A percentile compares a stretch with the other conserved stretches of the same genome.
These are phyloP conservation scores for Phaffia rhodozyma DNA, from an alignment of 1,284 basidiomycete genomes.

Conservation along the genomic window DNA sequence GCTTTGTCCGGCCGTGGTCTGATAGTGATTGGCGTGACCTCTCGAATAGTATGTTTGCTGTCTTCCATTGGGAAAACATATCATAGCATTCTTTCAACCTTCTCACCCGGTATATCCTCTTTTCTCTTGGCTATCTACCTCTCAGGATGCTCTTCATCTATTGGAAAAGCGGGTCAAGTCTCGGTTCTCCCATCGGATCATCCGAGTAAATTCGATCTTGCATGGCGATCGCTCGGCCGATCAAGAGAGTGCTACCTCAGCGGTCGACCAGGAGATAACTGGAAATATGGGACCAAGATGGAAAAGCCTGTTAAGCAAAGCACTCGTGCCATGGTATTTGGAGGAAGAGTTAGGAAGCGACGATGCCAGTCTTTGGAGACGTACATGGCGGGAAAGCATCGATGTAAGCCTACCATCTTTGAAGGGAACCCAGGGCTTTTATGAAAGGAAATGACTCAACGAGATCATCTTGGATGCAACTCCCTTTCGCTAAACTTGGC, in stretches of 20 bases:
- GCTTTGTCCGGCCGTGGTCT: constrained; percentile 45
- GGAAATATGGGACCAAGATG: too few relatives aligned
- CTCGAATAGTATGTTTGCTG: constrained; percentile 45
- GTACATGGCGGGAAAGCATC: too few relatives aligned
- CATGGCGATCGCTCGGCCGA: constrained; percentile 31
- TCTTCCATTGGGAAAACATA: neutral
- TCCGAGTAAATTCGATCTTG: constrained; percentile 55
- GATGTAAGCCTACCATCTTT: too few relatives aligned
- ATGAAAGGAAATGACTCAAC: too few relatives aligned
- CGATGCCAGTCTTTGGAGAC: too few relatives aligned
- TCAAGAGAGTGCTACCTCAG: constrained; percentile 50
- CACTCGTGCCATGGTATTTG: too few relatives aligned
- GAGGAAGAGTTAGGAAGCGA: too few relatives aligned
- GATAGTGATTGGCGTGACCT: constrained; percentile 69
- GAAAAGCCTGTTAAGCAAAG: too few relatives aligned
- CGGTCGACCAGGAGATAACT: constrained; percentile 40
- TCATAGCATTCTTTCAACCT: neutral
- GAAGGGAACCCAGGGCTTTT: too few relatives aligned
- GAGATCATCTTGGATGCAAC: too few relatives aligned
- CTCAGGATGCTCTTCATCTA: constrained; percentile 64
- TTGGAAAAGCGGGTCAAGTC: constrained; percentile 93
- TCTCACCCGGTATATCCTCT: neutral
- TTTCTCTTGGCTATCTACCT: too few relatives aligned
- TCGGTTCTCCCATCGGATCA: constrained; percentile 79
- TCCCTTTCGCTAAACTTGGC: neutral